A percentile compares a stretch with the other conserved stretches of the same genome.
These are phyloP conservation scores for Boletus patriciae DNA, from an alignment of 768 basidiomycete genomes.

Conservation along the genomic window DNA sequence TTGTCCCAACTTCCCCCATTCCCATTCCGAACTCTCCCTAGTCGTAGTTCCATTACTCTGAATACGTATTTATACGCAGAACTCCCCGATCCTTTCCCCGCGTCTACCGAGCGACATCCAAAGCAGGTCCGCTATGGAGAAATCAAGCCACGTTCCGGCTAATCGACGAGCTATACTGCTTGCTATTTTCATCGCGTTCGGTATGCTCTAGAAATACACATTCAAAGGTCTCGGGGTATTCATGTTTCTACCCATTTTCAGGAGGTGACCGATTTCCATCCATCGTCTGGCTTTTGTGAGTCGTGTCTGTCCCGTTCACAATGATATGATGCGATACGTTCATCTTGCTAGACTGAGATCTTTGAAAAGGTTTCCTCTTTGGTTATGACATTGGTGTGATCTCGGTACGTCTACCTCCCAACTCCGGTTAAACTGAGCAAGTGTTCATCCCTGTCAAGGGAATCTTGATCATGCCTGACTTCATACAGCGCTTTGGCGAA, in stretches of 20 bases:
- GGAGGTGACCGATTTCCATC: slow-evolving; percentile 5
- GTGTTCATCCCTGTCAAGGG: slow-evolving; percentile 3
- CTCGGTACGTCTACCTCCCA: slow-evolving; percentile 4
- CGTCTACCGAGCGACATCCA: too few species aligned
- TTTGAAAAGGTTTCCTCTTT: slow-evolving; percentile 13
- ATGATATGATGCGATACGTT: not conserved
- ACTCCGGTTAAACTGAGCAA: not conserved
- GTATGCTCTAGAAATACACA: not conserved
- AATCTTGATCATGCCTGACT: slow-evolving; percentile 18
- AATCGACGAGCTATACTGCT: slow-evolving; percentile 12
- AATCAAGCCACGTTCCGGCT: slow-evolving; percentile 3
- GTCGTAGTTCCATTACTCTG: too few species aligned
- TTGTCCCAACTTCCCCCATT: too few species aligned
- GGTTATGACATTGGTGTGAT: slow-evolving; percentile 18
- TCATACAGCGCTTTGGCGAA: slow-evolving; percentile 13
- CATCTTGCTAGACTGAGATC: slow-evolving; percentile 3
- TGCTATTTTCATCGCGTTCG: slow-evolving; percentile 17
- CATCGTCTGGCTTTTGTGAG: not conserved
- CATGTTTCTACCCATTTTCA: not conserved
- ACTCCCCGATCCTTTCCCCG: too few species aligned
- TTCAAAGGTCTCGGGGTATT: not conserved
- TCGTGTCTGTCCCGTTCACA: not conserved
- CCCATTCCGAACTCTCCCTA: too few species aligned
- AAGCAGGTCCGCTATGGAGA: too few species aligned
- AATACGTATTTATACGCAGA: too few species aligned